Evolutionary conservation across 2,329 filamentous ascomycete genomes (phyloP).

Genomic region (Coleophoma eucalyptorum): DNA sequence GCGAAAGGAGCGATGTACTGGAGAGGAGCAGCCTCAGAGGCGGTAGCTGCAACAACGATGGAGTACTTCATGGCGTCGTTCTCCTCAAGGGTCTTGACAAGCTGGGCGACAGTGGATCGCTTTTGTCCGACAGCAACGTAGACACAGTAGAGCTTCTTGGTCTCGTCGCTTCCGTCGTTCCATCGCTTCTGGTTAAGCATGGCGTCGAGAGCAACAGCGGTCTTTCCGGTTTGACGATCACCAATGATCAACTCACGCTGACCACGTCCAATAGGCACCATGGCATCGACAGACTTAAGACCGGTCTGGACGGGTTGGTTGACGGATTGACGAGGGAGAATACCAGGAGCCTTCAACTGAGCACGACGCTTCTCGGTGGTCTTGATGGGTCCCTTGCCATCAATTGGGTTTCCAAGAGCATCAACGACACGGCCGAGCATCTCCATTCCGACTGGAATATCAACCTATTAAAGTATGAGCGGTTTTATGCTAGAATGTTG

Average conservation of each 20-base stretch:
- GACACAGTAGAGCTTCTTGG: conserved; percentile 99
- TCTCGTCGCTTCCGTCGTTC: conserved; percentile 84
- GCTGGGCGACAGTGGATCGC: conserved; percentile 97
- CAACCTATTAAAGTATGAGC: conserved; percentile 61
- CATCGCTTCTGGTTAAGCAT: conserved; percentile 99
- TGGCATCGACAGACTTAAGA: conserved; percentile 98
- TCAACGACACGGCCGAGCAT: conserved; percentile 98
- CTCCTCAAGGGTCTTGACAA: conserved; percentile 99
- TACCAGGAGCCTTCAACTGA: conserved; percentile 98
- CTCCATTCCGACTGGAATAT: conserved; percentile 89
- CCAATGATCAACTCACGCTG: conserved; percentile 99
- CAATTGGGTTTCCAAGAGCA: conserved; percentile 97
- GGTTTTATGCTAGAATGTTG: not conserved
- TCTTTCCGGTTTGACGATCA: conserved; percentile 99
- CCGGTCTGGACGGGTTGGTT: conserved; percentile 98
- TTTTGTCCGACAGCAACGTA: conserved; percentile 99
- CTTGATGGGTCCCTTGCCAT: conserved; percentile 97
- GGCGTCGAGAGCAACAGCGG: conserved; percentile 93
- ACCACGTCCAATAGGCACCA: conserved; percentile 99
- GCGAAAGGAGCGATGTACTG: conserved; percentile 96
- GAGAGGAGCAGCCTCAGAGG: conserved; percentile 91
- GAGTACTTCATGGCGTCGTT: conserved; percentile 99
- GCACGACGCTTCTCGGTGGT: conserved; percentile 90
- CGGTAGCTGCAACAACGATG: conserved; percentile 90
- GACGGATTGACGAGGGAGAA: conserved; percentile 95